Evolutionary conservation across 2,329 filamentous ascomycete genomes (phyloP), one percentile per base, ranked within the genome.

Genomic region (Penicillium decumbens): DNA sequence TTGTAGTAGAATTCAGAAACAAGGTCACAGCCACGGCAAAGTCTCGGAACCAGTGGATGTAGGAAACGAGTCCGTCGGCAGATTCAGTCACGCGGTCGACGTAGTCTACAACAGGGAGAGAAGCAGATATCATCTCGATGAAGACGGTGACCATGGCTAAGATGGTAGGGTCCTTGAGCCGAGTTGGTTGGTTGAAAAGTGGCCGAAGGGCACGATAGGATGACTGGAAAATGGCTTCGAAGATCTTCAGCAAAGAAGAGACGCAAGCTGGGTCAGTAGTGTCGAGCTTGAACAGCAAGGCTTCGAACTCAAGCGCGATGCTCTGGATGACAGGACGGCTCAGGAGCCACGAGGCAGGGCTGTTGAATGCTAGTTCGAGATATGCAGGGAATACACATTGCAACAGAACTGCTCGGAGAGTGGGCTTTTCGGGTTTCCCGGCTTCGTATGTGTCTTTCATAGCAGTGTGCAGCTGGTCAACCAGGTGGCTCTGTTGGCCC

Each of bases 371-470:
- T 1, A 61, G 64, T 54, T 78, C 74, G 24, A 83, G 68, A 59
- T 84, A 84, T 2, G 75, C 75, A 2, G 81, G 80, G 46, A 83
- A 76, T 12, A 83, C 72, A 35, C 73, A 74, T 47, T 77, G 75
- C 15, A 83, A 58, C 6, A 84, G 64, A 6, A 80, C 73, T 6
- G 72, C 67, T 6, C 78, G 73, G 29, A 84, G 67, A 2, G 72
- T 77, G 13, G 75, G 73, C 43, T 66, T 72, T 1, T 60, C 54
- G 1, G 57, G 40, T 35, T 66, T 58, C 8, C 75, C 75, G 3
- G 56, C 55, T 55, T 80, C 78, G 29, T 71, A 67, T 0, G 63
- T 67, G 3, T 70, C 68, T 24, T 65, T 67, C 61, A 82, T 75
- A 3, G 80, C 78, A 1, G 71, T 69, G 33, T 69, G 67, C 4